Conservation (phyloP, 2,329 filamentous ascomycete genomes). For the Fusarium dimerum region DNA sequence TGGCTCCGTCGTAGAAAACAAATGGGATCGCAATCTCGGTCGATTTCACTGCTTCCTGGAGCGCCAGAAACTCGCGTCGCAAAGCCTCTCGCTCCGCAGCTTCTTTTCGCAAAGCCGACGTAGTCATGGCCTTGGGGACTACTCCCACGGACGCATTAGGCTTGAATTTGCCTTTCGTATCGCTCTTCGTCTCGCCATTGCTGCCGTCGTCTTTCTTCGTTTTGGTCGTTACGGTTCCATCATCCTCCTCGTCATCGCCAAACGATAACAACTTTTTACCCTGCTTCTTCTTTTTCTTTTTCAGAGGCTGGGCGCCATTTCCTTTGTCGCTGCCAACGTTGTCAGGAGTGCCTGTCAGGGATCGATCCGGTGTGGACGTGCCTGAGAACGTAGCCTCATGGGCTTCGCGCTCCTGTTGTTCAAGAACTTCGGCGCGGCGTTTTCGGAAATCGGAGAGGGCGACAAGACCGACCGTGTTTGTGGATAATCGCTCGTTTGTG, state of each 20-base stretch:
- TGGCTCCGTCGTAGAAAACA: slow-evolving; percentile 94
- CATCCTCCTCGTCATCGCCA: slow-evolving; percentile 61
- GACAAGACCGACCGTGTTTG: slow-evolving; percentile 87
- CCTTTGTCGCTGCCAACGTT: slow-evolving; percentile 39
- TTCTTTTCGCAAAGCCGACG: slow-evolving; percentile 78
- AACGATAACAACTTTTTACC: slow-evolving; percentile 60
- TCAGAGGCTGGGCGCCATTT: slow-evolving; percentile 22
- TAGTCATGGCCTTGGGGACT: slow-evolving; percentile 67
- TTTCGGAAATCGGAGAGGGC: slow-evolving; percentile 94
- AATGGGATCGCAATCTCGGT: slow-evolving; percentile 92
- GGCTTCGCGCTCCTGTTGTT: slow-evolving; percentile 82
- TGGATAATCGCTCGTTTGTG: slow-evolving; percentile 79
- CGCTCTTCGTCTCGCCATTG: slow-evolving; percentile 30
- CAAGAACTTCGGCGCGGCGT: slow-evolving; percentile 88
- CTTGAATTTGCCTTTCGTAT: slow-evolving; percentile 49
- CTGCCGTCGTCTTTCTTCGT: slow-evolving; percentile 39
- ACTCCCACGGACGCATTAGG: slow-evolving; percentile 63
- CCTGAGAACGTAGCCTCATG: slow-evolving; percentile 58
- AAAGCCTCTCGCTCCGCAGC: slow-evolving; percentile 77
- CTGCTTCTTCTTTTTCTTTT: slow-evolving; percentile 47
- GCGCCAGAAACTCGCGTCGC: slow-evolving; percentile 76
- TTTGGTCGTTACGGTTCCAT: slow-evolving; percentile 33
- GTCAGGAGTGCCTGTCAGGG: slow-evolving; percentile 50
- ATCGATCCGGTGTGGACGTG: slow-evolving; percentile 50
- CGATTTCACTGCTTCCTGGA: slow-evolving; percentile 84